Conservation (phyloP, 2,329 filamentous ascomycete genomes). For the Botrytis fragariae region DNA sequence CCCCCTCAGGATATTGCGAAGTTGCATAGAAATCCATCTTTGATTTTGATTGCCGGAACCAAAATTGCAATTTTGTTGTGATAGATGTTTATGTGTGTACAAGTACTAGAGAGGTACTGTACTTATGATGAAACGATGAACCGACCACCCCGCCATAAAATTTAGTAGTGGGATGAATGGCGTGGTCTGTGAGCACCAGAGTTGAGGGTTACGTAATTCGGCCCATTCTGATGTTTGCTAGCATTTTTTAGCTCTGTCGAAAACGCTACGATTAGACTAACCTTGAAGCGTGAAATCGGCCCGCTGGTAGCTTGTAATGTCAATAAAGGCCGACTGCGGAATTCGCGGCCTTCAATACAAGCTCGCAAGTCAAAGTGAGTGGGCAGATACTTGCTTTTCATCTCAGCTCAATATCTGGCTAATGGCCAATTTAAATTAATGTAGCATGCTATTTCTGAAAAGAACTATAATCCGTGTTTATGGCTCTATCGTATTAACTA, state of each 20-base stretch:
- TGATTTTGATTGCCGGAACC: constrained; percentile 44
- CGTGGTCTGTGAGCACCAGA: background rate
- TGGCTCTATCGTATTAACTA: background rate
- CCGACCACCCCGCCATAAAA: background rate
- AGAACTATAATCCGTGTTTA: background rate
- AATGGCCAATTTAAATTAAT: background rate
- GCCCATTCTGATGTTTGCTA: background rate
- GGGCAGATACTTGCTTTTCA: background rate
- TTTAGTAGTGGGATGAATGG: background rate
- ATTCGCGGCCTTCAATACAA: background rate
- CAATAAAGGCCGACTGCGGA: background rate
- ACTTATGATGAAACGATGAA: background rate
- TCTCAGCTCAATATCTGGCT: background rate
- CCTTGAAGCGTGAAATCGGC: no score
- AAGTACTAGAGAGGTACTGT: background rate
- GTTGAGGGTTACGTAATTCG: background rate
- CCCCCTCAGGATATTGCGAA: constrained; percentile 68
- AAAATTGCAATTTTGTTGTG: background rate
- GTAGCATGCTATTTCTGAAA: background rate
- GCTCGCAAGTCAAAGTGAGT: background rate
- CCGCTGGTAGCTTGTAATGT: background rate
- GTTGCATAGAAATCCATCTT: constrained; percentile 69
- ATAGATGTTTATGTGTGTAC: constrained; percentile 40
- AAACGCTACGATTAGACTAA: no score
- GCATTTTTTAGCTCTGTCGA: background rate